Percentiles rank a stretch among this genome's conserved stretches.
Conservation (phyloP, 106 monocot genomes). For the Ottelia alismoides region DNA sequence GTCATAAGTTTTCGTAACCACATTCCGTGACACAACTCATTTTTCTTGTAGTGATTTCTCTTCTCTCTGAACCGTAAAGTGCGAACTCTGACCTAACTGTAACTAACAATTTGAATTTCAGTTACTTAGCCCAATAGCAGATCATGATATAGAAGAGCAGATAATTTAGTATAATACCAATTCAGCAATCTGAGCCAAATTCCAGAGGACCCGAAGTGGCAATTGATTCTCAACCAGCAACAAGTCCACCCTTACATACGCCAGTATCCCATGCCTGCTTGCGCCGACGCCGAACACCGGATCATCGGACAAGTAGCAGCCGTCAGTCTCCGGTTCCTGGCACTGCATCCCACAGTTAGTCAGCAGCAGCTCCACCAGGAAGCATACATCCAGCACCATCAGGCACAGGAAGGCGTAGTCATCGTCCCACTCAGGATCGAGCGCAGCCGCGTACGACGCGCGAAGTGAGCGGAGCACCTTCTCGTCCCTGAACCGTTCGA, state of each 20-base stretch:
- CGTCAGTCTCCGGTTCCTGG: not conserved
- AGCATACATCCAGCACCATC: constrained; percentile 56
- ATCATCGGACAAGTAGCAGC: constrained; percentile 2
- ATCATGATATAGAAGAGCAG: too few species aligned
- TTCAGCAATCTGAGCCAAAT: not conserved
- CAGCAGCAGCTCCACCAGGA: constrained; percentile 32
- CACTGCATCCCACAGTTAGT: not conserved
- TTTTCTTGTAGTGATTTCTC: too few species aligned
- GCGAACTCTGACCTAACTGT: too few species aligned
- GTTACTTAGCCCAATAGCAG: too few species aligned
- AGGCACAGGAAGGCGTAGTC: constrained; percentile 1
- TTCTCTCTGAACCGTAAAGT: too few species aligned
- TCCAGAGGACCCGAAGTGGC: constrained; percentile 27
- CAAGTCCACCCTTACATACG: constrained; percentile 51
- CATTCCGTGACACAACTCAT: too few species aligned
- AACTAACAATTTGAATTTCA: too few species aligned
- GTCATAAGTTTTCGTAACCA: too few species aligned
- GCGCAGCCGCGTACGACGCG: not conserved
- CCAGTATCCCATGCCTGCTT: not conserved
- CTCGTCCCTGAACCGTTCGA: not conserved
- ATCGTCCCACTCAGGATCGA: constrained; percentile 2
- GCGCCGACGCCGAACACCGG: not conserved
- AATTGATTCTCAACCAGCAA: constrained; percentile 78
- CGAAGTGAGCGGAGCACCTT: not conserved
- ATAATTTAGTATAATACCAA: too few species aligned